Evolutionary conservation across 345 rosid genomes (phyloP), one percentile per base, ranked within the genome.

Genomic region (Euphorbia lathyris): DNA sequence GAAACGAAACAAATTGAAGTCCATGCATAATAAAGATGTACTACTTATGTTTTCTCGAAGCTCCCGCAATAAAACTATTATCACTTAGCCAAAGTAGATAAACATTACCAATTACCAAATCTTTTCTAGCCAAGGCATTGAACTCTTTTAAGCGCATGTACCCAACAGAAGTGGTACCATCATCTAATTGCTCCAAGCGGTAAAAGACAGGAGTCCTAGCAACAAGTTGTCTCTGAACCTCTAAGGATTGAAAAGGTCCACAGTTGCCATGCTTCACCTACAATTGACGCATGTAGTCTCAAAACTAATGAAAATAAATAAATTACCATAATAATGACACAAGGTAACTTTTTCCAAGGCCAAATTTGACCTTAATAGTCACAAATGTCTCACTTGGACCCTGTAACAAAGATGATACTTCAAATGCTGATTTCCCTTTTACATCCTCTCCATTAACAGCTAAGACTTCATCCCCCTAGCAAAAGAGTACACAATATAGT

Each of bases 201-300:
- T 91, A 94, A 67, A 86, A 85, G 34, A 94, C 98, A 1, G 97
- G 98, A 8, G 93, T 86, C 58, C 80, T 84, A 62, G 98, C 95
- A 77, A 89, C 83, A 68, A 83, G 84, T 83, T 91, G 94, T 75
- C 98, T 86, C 77, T 88, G 96, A 70, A 94, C 85, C 70, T 88
- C 75, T 2, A 91, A 66, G 23, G 90, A 78, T 71, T 86, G 86
- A 79, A 72, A 53, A 73, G 96, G 86, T 77, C 97, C 95, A 72
- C 98, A 94, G 27, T 84, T 82, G 0, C 93, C 96, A 88, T 91
- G 98, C 82, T 83, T 94, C 72, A 91, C 93, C 98, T 94, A 75
- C 17, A 76, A 85, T 74, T 65, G 59, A 59, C 53, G 63, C 0
- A 57, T 36, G 30, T 36, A 62, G 40, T 58, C 10, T 36, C 51